phyloP scores from a whole-genome alignment of 345 rosid genomes.

The Ceriops zippeliana region DNA sequence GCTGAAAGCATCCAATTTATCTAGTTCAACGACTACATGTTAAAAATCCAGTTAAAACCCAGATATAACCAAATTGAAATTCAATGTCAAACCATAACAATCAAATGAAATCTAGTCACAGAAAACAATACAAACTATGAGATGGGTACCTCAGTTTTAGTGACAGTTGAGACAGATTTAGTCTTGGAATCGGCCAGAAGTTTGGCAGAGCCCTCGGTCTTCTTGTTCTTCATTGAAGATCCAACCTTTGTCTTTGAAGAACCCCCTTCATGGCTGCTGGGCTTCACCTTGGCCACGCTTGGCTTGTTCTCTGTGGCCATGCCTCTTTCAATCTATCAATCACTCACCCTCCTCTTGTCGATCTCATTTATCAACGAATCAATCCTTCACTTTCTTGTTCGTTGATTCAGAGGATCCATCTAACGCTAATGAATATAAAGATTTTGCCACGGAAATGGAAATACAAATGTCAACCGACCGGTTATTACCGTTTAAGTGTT shows the following conservation, averaged over 20 bases:
- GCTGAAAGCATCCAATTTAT: neutral
- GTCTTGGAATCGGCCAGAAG: constrained; percentile 37
- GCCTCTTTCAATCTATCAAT: neutral
- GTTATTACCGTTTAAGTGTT: constrained; percentile 21
- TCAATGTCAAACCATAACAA: neutral
- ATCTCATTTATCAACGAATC: neutral
- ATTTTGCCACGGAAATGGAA: constrained; percentile 56
- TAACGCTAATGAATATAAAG: neutral
- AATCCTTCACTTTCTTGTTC: neutral
- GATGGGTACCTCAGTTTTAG: constrained; percentile 54
- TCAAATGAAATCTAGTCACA: neutral
- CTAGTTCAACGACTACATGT: neutral
- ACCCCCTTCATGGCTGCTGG: constrained; percentile 37
- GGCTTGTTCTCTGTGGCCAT: constrained; percentile 50
- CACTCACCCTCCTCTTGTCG: neutral
- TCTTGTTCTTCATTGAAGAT: constrained; percentile 43
- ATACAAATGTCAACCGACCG: neutral
- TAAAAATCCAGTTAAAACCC: neutral
- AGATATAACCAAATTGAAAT: constrained; percentile 10
- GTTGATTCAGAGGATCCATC: neutral
- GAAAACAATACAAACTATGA: neutral
- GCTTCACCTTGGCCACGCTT: constrained; percentile 37
- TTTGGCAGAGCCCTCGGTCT: constrained; percentile 44
- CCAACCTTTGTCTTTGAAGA: constrained; percentile 33
- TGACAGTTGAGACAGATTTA: constrained; percentile 37